Evolutionary conservation across 352 stramenopile species (phyloP), one percentile per base, ranked within the genome.

Genomic region (Phytophthora uliginosa): DNA sequence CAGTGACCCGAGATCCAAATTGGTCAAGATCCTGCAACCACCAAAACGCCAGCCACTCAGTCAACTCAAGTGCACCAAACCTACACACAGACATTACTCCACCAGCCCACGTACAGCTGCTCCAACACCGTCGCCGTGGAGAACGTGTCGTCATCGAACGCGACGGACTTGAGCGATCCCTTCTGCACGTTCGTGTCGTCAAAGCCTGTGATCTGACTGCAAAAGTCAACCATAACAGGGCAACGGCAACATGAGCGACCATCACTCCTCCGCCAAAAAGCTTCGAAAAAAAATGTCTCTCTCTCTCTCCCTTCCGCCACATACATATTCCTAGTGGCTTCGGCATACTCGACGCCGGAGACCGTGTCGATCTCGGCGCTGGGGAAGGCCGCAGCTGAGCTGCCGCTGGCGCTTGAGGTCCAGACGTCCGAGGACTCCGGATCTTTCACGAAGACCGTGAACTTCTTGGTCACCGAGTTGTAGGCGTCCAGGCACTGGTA

Each of bases 401-500:
- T 76, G 28, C 59, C 70, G 28, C 61, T 78, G 28, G 52, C 50
- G 52, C 59, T 78, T 22, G 58, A 38, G 34, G 74, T 78, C 72
- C 84, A 88, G 22, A 67, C 45, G 69, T 93, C 85, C 13, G 58
- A 83, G n/a, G 67, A 57, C 42, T 58, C 63, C 0, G 86, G 86
- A 0, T 88, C 74, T 66, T 95, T 94, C 7, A 94, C 74, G 53
- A 93, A 93, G n/a, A 95, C 74, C 53, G 80, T 93, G 63, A 84
- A 86, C 64, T 90, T 89, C 31, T 60, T 62, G 20, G 52, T n/a
- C 5, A 71, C 40, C 6, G 73, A 59, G 62, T 89, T 90, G 78
- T 86, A 95, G 7, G 83, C 72, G 12, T 77, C 55, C 5, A 95
- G 75, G 64, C 88, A 95, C 74, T 95, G 88, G 73, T 82, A 94